Evolutionary conservation across 148 eudicot genomes (phyloP).

Genomic region (Fagopyrum homotropicum): DNA sequence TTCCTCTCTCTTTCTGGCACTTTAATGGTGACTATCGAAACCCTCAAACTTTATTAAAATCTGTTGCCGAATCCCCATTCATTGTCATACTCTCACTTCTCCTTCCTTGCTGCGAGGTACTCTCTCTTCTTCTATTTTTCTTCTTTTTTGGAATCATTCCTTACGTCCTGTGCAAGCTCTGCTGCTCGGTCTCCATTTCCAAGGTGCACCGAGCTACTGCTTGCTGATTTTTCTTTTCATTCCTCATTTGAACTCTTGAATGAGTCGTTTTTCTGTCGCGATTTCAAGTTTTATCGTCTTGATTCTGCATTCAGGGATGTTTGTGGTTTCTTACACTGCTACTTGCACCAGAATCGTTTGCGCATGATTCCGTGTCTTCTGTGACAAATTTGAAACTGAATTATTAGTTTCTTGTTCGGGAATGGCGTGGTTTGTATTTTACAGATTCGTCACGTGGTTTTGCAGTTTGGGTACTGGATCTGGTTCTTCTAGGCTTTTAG

Average conservation of each 20-base stretch:
- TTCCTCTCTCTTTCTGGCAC: background rate
- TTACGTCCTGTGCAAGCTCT: background rate
- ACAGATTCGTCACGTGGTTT: background rate
- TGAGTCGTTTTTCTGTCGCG: background rate
- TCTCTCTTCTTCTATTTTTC: background rate
- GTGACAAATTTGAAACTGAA: background rate
- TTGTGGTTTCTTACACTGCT: background rate
- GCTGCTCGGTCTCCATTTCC: background rate
- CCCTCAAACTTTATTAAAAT: background rate
- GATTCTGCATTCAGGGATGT: background rate
- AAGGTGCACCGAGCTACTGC: background rate
- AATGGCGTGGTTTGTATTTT: background rate
- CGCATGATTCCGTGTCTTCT: background rate
- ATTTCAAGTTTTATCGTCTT: background rate
- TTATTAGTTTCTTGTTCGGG: background rate
- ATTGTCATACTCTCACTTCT: background rate
- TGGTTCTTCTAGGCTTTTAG: background rate
- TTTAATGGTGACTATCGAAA: background rate
- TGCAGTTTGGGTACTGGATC: background rate
- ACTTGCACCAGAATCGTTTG: background rate
- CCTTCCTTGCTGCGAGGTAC: conserved; percentile 8
- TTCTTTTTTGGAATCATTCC: background rate
- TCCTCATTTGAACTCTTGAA: background rate
- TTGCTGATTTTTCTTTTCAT: background rate
- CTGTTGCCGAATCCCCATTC: background rate